Base-by-base conservation (phyloP, 2,329 filamentous ascomycete species). In the Sporothrix curviconia region DNA sequence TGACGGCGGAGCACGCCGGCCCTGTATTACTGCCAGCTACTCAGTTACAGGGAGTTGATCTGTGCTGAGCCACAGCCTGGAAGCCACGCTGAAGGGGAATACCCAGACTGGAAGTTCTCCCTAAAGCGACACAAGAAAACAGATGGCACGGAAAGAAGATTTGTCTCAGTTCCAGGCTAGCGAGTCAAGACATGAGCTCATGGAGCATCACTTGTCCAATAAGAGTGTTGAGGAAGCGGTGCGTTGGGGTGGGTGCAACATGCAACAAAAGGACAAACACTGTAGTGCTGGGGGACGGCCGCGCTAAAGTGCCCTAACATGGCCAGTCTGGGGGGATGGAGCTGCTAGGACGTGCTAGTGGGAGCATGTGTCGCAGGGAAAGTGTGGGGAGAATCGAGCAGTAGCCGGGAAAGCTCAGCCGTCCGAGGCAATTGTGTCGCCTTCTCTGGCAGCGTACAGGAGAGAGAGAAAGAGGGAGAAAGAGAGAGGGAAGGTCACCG, bases 171-270 rank as follows among this genome's bases (percentile, higher is more conserved):
- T n/a, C n/a, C n/a, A n/a, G n/a, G n/a, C n/a, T n/a, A n/a, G n/a
- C n/a, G n/a, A n/a, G n/a, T n/a, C n/a, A n/a, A n/a, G n/a, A 51
- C 49, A 51, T 51, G 49, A 51, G 49, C 49, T 51, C 49, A 39
- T 51, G 49, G 19, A 2, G 14, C 34, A 34, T 51, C 49, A 51
- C 34, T 50, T 50, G 46, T 19, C 30, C 37, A 40, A 34, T 3
- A 37, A n/a, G 15, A 40, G 49, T 51, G 49, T 39, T 19, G 22
- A 51, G 22, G 49, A n/a, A n/a, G n/a, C n/a, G n/a, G n/a, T n/a
- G n/a, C n/a, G n/a, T n/a, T n/a, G n/a, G n/a, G n/a, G n/a, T n/a
- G n/a, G n/a, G n/a, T n/a, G n/a, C n/a, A n/a, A n/a, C n/a, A n/a
- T 36, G 44, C 24, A 44, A 24, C 24, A 49, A 36, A 22, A 46